Base-by-base conservation (phyloP, 768 basidiomycete genomes). In the Dioszegia aurantiaca region DNA sequence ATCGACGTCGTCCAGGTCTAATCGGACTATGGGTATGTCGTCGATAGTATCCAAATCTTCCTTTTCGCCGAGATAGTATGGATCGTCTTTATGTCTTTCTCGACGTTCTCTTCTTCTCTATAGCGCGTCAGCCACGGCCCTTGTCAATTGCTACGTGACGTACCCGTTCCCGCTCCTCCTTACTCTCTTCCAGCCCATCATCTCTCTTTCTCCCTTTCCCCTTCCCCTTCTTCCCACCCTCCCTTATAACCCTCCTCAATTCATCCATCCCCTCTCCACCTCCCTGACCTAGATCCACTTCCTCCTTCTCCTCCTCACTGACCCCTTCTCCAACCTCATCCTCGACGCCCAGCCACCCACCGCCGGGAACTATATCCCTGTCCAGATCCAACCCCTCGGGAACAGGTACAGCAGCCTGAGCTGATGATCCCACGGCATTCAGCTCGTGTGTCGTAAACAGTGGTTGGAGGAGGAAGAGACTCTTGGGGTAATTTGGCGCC, bases 381-480 rank as follows among this genome's bases (percentile, higher is more conserved):
- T 95, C 89, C 3, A 98, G 81, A 76, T 97, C 85, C 30, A 98
- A 78, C 1, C 86, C 91, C 2, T 88, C 87, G 0, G 95, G 95
- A 1, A 89, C 65, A 4, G 83, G 82, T 0, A 98, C 87, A 58
- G 85, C 86, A 4, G 81, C 83, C 78, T 98, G 94, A 2, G 94
- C 94, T 55, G 80, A 79, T 0, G 78, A 62, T 6, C 87, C 91
- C 36, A 97, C 88, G 0, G 92, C 87, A 60, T 89, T 90, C 19
- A 99, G 83, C 60, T 90, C 87, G 67, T 93, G 86, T 4, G 82
- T 69, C 17, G 82, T 80, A 68, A 89, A 88, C 8, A 99, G 78
- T 0, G 91, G 90, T 39, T 83, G 81, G 42, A 98, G 85, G 53
- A 99, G 83, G 74, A 85, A 88, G 12, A 98, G 79, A 66, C 88